Evolutionary conservation across 1,284 basidiomycete genomes (phyloP).

Genomic region (Coniferiporia weirii): DNA sequence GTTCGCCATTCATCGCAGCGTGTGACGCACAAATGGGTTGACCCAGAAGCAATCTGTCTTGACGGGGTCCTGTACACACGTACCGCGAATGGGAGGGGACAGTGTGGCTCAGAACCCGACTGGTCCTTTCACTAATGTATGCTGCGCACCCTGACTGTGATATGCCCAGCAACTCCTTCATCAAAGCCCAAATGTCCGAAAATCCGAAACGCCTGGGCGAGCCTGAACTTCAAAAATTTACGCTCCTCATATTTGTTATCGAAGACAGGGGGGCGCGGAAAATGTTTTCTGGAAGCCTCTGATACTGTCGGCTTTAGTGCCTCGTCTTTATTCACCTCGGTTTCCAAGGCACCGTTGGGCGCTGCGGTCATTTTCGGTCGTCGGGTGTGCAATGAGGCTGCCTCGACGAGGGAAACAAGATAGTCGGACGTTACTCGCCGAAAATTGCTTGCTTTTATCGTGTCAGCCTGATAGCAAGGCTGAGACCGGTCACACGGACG

Average conservation of each 20-base stretch:
- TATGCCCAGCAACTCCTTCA: slow-evolving; percentile 59
- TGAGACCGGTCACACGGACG: too few relatives aligned
- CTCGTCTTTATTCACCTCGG: not conserved
- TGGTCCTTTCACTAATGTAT: not conserved
- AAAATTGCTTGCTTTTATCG: too few relatives aligned
- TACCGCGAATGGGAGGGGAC: not conserved
- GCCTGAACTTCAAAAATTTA: slow-evolving; percentile 45
- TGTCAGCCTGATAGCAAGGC: too few relatives aligned
- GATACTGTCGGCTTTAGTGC: slow-evolving; percentile 1
- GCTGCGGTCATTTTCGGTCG: too few relatives aligned
- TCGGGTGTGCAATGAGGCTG: too few relatives aligned
- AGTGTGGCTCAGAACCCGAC: not conserved
- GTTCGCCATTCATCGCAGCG: not conserved
- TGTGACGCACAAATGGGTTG: slow-evolving; percentile 37
- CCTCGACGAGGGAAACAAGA: too few relatives aligned
- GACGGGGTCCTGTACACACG: slow-evolving; percentile 37
- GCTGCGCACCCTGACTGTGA: slow-evolving; percentile 46
- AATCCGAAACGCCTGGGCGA: slow-evolving; percentile 48
- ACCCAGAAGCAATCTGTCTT: slow-evolving; percentile 52
- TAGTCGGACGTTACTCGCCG: too few relatives aligned
- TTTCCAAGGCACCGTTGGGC: too few relatives aligned
- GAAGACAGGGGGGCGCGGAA: slow-evolving; percentile 30
- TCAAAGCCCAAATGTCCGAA: slow-evolving; percentile 52
- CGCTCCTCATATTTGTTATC: slow-evolving; percentile 39
- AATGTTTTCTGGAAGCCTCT: not conserved